Evolutionary conservation across 352 stramenopile genomes (phyloP).

Genomic region (Globisporangium nodosum): DNA sequence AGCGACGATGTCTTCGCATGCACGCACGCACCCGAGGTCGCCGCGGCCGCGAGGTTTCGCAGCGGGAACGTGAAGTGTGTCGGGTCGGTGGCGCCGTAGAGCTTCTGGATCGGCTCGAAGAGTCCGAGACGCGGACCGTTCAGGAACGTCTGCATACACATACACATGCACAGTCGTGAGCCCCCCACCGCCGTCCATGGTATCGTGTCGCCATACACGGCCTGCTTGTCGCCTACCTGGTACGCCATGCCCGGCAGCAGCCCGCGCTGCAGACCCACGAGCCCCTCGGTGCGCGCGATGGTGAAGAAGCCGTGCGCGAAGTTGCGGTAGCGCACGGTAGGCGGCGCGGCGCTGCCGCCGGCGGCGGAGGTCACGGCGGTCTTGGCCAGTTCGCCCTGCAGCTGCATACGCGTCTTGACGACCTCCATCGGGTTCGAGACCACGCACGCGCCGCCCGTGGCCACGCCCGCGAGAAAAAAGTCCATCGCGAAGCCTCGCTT

Average conservation of each 20-base stretch:
- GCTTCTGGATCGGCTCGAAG: slow-evolving; percentile 73
- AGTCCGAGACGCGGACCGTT: slow-evolving; percentile 73
- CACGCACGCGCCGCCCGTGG: slow-evolving; percentile 63
- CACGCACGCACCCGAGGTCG: slow-evolving; percentile 45
- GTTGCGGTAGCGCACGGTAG: slow-evolving; percentile 72
- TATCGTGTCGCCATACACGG: too few relatives aligned
- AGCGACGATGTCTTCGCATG: neutral
- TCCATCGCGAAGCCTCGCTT: slow-evolving; percentile 61
- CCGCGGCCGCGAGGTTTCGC: slow-evolving; percentile 67
- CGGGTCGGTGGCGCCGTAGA: slow-evolving; percentile 78
- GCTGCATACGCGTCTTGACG: slow-evolving; percentile 88
- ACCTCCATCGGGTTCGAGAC: slow-evolving; percentile 89
- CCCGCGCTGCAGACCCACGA: slow-evolving; percentile 75
- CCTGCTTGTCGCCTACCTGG: slow-evolving; percentile 27
- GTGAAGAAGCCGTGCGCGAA: slow-evolving; percentile 85
- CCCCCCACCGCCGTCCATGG: too few relatives aligned
- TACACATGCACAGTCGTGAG: neutral
- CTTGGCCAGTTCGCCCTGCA: slow-evolving; percentile 76
- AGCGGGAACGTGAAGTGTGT: slow-evolving; percentile 66
- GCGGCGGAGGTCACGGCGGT: slow-evolving; percentile 21
- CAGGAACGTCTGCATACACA: slow-evolving; percentile 46
- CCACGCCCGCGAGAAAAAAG: slow-evolving; percentile 58
- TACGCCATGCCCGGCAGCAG: slow-evolving; percentile 75
- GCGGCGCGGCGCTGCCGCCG: slow-evolving; percentile 11
- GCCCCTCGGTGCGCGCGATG: slow-evolving; percentile 68